Evolutionary conservation across 2,329 filamentous ascomycete genomes (phyloP).

Genomic region (Alternaria burnsii): DNA sequence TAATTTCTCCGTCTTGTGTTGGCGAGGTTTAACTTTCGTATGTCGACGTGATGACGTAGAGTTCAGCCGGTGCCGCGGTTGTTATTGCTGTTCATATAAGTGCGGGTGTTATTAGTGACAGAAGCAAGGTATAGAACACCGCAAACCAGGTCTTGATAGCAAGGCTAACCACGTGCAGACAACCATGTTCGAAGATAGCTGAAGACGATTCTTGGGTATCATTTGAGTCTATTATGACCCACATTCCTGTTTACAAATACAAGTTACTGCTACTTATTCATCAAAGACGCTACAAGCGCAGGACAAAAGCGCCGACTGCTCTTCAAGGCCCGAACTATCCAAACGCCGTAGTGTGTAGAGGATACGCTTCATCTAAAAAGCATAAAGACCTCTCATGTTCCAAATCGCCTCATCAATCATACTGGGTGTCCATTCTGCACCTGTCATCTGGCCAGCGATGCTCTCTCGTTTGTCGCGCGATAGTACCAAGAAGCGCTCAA

Average conservation of each 20-base stretch:
- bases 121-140: not conserved
- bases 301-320: not conserved
- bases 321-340: conserved; percentile 8
- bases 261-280: conserved; percentile 4
- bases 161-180: not conserved
- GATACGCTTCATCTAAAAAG: conserved; percentile 30
- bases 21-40: not conserved
- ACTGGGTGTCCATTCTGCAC: conserved; percentile 73
- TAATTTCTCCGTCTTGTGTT: conserved; percentile 8
- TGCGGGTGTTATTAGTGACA: not conserved
- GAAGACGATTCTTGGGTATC: conserved; percentile 12
- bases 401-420: conserved; percentile 92
- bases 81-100: not conserved
- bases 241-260: conserved; percentile 18
- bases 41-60: not conserved
- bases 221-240: conserved; percentile 18
- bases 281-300: conserved; percentile 5
- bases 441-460: conserved; percentile 92
- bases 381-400: conserved; percentile 49
- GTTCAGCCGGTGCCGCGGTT: not conserved
- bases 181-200: not conserved
- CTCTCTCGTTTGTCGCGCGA: conserved; percentile 90
- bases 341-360: conserved; percentile 10
- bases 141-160: not conserved
- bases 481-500: conserved; percentile 87